Evolutionary conservation across 176 grass and related monocot genomes (phyloP), one percentile per base, ranked within the genome.

Genomic region (Elaeis guineensis): DNA sequence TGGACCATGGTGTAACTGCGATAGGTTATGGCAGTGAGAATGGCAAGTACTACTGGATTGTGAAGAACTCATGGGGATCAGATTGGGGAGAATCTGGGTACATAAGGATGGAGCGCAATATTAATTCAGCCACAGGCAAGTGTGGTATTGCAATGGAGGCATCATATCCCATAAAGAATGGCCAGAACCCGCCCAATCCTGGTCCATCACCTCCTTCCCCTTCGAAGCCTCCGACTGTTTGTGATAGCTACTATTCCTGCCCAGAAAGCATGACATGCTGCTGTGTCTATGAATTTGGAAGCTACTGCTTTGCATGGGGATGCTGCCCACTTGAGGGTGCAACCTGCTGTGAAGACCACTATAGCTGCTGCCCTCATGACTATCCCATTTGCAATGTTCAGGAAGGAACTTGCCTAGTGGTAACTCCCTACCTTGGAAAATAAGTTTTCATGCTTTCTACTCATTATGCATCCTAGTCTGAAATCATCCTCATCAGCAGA

Each of bases 311-410:
- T 39, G 29, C 78, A 14, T 97, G 87, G 87, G 92, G 87, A 21
- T 97, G 92, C 78, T 97, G 92, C 75, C 92, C 92, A 2, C 71
- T 91, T 2, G 93, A 97, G 73, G 83, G 70, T 0, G 87, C 93
- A 25, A 89, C 81, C 59, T 97, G 93, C 73, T 97, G 93, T 20
- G 78, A 97, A 4, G 93, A 91, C 29, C 84, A 89, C 78, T 97
- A 83, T 78, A 89, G 84, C 64, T 97, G 93, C 81, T 97, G 93
- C 87, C 93, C 93, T 6, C 81, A 88, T 28, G 81, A 97, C 12
- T 91, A 89, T 60, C 93, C 93, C 14, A 3, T 97, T 62, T 97
- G 93, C 75, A 72, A 97, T 44, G 26, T 79, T 0, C 12, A 22
- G 29, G 59, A 85, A 12, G 87, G 93, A 49, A 73, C 82, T 25